These are phyloP conservation scores for Parachaetomium inaequale DNA, from an alignment of 495 filamentous ascomycete species.

Conservation along the genomic window DNA sequence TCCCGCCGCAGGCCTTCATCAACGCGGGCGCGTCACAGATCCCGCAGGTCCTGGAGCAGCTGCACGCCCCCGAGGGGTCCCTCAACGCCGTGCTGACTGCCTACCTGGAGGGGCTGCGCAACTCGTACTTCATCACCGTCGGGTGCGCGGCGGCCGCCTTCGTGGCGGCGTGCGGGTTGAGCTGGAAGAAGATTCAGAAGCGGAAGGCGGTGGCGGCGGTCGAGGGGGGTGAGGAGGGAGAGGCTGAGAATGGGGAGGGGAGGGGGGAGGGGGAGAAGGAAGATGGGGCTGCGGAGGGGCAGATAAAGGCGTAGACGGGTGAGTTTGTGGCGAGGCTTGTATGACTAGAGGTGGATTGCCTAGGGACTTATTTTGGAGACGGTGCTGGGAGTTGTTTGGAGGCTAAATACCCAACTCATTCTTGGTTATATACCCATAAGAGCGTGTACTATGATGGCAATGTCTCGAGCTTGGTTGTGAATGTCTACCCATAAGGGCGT, in stretches of 20 bases:
- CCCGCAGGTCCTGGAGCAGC: constrained; percentile 30
- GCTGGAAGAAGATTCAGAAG: constrained; percentile 49
- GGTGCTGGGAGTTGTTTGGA: background rate
- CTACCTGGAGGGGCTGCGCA: constrained; percentile 44
- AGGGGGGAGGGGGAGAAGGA: background rate
- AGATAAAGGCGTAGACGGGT: background rate
- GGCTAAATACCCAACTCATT: background rate
- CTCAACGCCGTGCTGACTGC: constrained; percentile 38
- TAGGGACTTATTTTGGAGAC: background rate
- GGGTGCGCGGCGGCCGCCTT: constrained; percentile 41
- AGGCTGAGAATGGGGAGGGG: background rate
- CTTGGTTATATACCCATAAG: background rate
- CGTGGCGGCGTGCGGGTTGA: constrained; percentile 35
- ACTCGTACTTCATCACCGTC: constrained; percentile 45
- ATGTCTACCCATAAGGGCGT: no score
- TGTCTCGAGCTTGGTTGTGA: no score
- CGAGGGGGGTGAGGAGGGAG: background rate
- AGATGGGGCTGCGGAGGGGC: background rate
- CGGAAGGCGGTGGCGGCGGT: background rate
- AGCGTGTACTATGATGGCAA: background rate
- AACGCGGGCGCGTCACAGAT: constrained; percentile 46
- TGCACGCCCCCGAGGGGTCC: constrained; percentile 28
- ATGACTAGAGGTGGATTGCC: background rate
- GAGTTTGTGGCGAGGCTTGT: background rate
- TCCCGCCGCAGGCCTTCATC: constrained; percentile 40